A percentile compares a stretch with the other conserved stretches of the same genome.
These are phyloP conservation scores for Stenocarpella maydis DNA, from an alignment of 2,329 filamentous ascomycete species.

Conservation along the genomic window DNA sequence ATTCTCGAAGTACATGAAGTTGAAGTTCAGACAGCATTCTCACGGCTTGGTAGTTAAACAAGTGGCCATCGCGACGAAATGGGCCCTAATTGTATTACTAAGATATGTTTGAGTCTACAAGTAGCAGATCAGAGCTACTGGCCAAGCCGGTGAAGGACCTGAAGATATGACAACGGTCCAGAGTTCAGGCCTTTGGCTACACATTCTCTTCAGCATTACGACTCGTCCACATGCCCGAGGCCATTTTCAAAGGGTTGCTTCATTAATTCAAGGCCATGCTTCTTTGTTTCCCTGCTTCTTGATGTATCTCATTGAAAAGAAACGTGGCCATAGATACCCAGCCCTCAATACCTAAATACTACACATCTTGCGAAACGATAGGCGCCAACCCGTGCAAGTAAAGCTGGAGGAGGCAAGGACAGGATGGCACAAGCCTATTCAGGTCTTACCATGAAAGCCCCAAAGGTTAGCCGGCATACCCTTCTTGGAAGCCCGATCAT, in stretches of 20 bases:
- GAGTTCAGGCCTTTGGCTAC: not conserved
- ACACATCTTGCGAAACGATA: not conserved
- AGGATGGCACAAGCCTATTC: not conserved
- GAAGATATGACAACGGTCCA: not conserved
- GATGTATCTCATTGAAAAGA: not conserved
- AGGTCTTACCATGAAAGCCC: not conserved
- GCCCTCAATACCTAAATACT: rapidly evolving
- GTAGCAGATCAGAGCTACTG: not conserved
- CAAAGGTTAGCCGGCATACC: not conserved
- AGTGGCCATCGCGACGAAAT: not conserved
- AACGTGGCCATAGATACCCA: not conserved
- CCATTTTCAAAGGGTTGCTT: not conserved
- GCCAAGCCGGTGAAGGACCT: not conserved
- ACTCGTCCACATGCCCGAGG: too few relatives aligned
- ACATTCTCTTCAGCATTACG: not conserved
- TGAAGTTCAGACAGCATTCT: not conserved
- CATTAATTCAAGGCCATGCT: not conserved
- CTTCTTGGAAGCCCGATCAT: not conserved
- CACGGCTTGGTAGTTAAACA: not conserved
- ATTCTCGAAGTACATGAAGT: too few relatives aligned
- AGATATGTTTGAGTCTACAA: not conserved
- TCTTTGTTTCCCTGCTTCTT: not conserved
- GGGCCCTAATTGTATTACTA: not conserved
- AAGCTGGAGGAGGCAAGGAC: not conserved
- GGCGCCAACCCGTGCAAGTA: not conserved